Base-by-base conservation (phyloP, 2,329 filamentous ascomycete species). In the Emergomyces orientalis region DNA sequence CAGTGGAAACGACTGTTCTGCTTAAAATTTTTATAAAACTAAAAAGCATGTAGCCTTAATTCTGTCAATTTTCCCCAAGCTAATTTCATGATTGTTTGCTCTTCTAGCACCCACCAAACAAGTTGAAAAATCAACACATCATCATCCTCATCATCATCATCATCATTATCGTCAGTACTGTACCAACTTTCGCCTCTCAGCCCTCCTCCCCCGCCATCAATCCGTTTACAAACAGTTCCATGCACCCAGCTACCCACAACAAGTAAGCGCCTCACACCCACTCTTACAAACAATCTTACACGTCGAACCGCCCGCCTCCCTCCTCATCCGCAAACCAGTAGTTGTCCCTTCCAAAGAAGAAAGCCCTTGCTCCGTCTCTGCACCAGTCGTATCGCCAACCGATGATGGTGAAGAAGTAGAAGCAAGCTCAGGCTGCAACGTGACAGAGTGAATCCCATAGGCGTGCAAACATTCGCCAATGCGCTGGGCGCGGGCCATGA, bases 391-490 rank as follows among this genome's bases (percentile, higher is more conserved):
- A 6, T 32, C 37, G 63, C 65, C 14, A 60, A 60, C 8, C 62
- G 47, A 57, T 45, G 65, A 19, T 25, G 65, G 1, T 2, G 49
- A 37, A 5, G 52, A 56, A 30, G 68, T 65, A 0, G 60, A 60
- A 5, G 70, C 70, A 19, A 81, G 67, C 71, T 90, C 88, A 0
- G 88, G 88, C 74, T 91, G 88, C 39, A 92, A 71, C 1, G 88
- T 90, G 3, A 79, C 81, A 14, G 86, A 88, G 72, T 91, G 86
- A 64, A 91, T 85, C 5, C 87, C 88, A 69, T 90, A 90, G 1
- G 83, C 86, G 69, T 89, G 87, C 47, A 91, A 80, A 70, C 87
- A 90, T 71, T 90, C 82, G 63, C 82, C 82, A 61, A 89, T 82
- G 1, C 81, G 83, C 67, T 81, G 82, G 1, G 86, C 84, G 64